Evolutionary conservation across 2,329 filamentous ascomycete species (phyloP), one percentile per base, ranked within the genome.

Genomic region (Ophiostoma montium): DNA sequence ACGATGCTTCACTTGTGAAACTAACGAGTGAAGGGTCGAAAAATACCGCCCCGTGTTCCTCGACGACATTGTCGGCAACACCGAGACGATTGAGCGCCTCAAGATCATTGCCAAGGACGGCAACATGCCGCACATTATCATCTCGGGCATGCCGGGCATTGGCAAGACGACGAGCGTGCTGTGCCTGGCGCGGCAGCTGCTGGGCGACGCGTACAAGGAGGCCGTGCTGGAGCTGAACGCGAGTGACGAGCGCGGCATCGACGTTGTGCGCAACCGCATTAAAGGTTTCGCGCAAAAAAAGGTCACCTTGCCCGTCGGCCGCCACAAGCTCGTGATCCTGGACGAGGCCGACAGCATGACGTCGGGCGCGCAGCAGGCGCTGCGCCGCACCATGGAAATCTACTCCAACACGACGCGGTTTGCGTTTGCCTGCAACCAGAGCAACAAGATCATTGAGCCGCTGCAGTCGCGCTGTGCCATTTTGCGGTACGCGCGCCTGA

Each of bases 311-410:
- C 88, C 92, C 0, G 70, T 81, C 1, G 92, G 92, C 9, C 78
- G 89, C 49, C 92, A 98, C 65, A 98, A 98, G 70, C 72, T 98
- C 46, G 87, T 98, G 46, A 96, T 98, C 57, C 80, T 98, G 50
- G 92, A 98, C 65, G 92, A 98, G 70, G 92, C 92, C 52, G 92
- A 98, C 72, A 89, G 83, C 63, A 98, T 98, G 92, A 98, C 92
- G 1, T 85, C 85, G 21, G 92, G 92, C 48, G 92, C 92, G 2
- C 92, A 98, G 63, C 92, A 96, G 67, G 92, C 92, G 18, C 75
- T 98, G 33, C 79, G 92, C 57, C 76, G 92, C 54, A 98, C 92
- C 0, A 98, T 98, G 92, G 92, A 98, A 65, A 98, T 96, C 47
- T 96, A 96, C 70, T 94, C 87, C 38, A 83, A 88, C 54, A 98